These are phyloP conservation scores for Ophiognomonia clavigignenti-juglandacearum DNA, from an alignment of 2,329 filamentous ascomycete genomes.

Conservation along the genomic window DNA sequence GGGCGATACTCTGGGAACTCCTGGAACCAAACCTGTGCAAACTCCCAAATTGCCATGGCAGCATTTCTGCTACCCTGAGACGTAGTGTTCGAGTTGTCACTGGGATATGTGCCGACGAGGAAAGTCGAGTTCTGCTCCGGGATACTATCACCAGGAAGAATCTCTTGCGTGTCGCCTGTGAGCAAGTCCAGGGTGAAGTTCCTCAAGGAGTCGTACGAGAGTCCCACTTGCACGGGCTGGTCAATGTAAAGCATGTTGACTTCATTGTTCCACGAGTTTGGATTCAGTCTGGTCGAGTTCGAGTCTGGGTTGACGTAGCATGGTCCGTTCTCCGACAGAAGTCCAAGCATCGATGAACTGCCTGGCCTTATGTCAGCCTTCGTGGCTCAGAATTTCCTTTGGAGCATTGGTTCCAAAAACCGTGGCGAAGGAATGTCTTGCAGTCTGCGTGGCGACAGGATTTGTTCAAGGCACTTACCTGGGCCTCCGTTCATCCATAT, in stretches of 20 bases:
- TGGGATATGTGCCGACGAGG: conserved; percentile 36
- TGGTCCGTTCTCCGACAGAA: conserved; percentile 46
- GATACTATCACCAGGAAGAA: conserved; percentile 5
- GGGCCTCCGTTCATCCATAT: conserved; percentile 50
- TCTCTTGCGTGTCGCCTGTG: not conserved
- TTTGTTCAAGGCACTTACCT: not conserved
- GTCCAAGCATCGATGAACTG: conserved; percentile 47
- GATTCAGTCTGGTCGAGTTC: conserved; percentile 43
- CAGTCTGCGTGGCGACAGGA: too few relatives aligned
- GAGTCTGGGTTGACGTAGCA: conserved; percentile 47
- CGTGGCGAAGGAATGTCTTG: too few relatives aligned
- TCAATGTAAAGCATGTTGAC: conserved; percentile 64
- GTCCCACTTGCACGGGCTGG: conserved; percentile 37
- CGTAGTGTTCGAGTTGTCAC: conserved; percentile 41
- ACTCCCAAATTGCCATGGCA: conserved; percentile 48
- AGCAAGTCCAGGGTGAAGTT: conserved; percentile 17
- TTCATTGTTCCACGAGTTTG: conserved; percentile 55
- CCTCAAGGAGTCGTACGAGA: conserved; percentile 23
- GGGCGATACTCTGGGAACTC: conserved; percentile 48
- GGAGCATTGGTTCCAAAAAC: too few relatives aligned
- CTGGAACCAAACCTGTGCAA: conserved; percentile 50
- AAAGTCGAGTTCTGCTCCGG: conserved; percentile 3
- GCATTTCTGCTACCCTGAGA: conserved; percentile 30
- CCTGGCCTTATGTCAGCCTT: conserved; percentile 28
- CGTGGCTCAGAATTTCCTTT: too few relatives aligned